Evolutionary conservation across 2,329 filamentous ascomycete species (phyloP), one percentile per base, ranked within the genome.

Genomic region (Simplicillium aogashimaense): DNA sequence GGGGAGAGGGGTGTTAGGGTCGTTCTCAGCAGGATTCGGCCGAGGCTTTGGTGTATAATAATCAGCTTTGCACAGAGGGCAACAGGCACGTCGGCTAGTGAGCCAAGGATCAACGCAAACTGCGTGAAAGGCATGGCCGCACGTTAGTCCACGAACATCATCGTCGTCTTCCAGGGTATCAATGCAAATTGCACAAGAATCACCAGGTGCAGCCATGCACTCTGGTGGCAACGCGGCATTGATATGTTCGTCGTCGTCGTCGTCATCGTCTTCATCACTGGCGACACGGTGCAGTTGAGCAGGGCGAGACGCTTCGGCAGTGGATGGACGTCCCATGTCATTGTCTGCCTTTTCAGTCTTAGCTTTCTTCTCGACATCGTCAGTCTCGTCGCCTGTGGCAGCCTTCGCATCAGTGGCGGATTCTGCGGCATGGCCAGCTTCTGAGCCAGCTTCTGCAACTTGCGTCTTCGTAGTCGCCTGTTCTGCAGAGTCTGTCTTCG

Each of bases 71-170:
- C 92, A 98, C 7, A 98, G 79, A 6, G 92, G 92, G 59, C 92
- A 98, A 67, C 90, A 97, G 18, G 92, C 92, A 49, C 90, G 82
- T 47, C 92, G 79, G 55, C 85, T 89, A 9, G 92, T 98, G 47
- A 98, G 67, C 92, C 92, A 98, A 10, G 92, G 92, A 52, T 98
- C 92, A 37, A 98, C 78, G 57, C 92, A 98, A 31, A 83, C 86
- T 38, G 88, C 89, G 59, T 98, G 92, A 75, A 97, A 98, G 40
- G 90, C 89, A 61, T 98, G 92, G n/a, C 92, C 92, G 55, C 92
- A 98, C 4, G 86, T 88, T 45, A 98, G 67, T 3, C 92, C 92
- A 50, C 92, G 86, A 37, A 98, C 81, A 56, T 98, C 90, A 52
- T 97, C 92, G 47, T 95, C 86, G 47, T 97, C 87, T 59, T 98